These are phyloP conservation scores for Mortierella claussenii DNA, from an alignment of 192 early-diverging fungal species.

Conservation along the genomic window DNA sequence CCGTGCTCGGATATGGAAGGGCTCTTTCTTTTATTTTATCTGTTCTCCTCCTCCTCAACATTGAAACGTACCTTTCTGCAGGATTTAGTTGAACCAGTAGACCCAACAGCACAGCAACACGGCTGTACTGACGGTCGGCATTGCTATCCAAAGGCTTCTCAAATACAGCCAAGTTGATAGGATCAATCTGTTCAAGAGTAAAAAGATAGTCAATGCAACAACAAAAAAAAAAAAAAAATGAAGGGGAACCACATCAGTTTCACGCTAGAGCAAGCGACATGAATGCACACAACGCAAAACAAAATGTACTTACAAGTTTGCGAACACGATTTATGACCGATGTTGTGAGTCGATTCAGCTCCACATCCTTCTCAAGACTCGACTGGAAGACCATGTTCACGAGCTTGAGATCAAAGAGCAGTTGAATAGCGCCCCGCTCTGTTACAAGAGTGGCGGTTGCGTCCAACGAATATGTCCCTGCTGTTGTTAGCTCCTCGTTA, in stretches of 20 bases:
- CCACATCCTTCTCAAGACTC: conserved; percentile 8
- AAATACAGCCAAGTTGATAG: conserved; percentile 69
- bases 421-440: conserved; percentile 68
- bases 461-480: background rate
- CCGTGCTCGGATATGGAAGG: no score
- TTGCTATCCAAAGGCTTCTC: conserved; percentile 59
- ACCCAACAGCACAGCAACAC: conserved; percentile 65
- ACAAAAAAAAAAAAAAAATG: background rate
- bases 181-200: conserved; percentile 68
- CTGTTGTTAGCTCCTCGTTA: no score
- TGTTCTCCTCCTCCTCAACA: no score
- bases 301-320: conserved; percentile 50
- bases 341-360: conserved; percentile 11
- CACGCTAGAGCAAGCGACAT: no score
- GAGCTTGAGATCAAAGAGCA: conserved; percentile 72
- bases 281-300: no score
- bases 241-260: background rate
- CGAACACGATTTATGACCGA: conserved; percentile 34
- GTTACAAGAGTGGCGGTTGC: conserved; percentile 24
- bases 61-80: conserved; percentile 38
- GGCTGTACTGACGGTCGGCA: conserved; percentile 68
- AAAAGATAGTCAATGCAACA: background rate
- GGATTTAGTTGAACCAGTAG: conserved; percentile 60
- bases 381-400: conserved; percentile 61
- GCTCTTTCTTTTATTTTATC: no score